Evolutionary conservation across 106 monocot species (phyloP).

Genomic region (Ottelia alismoides): DNA sequence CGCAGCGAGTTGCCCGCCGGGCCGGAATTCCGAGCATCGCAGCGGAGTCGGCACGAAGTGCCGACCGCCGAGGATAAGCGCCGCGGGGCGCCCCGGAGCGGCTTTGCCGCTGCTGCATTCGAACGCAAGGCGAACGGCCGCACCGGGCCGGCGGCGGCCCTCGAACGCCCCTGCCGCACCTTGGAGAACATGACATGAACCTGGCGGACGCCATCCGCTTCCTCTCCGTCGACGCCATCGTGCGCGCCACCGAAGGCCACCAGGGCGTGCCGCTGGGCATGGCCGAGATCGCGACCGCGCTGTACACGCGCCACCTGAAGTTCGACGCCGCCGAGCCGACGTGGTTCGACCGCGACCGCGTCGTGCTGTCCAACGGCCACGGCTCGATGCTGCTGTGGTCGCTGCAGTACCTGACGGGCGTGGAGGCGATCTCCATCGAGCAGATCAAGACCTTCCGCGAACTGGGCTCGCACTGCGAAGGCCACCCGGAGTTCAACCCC

Average conservation of each 20-base stretch:
- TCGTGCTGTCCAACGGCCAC: slow-evolving; percentile 2
- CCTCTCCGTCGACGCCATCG: slow-evolving; percentile 2
- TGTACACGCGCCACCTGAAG: background rate
- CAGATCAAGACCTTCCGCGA: slow-evolving; percentile 1
- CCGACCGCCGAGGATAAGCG: no score
- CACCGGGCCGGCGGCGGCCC: no score
- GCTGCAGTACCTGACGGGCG: background rate
- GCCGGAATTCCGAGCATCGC: no score
- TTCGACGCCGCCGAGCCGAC: background rate
- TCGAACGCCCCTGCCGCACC: no score
- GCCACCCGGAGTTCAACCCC: background rate
- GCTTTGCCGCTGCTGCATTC: no score
- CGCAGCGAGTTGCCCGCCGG: no score
- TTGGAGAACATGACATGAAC: no score
- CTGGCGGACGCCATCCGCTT: background rate
- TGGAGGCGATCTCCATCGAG: background rate
- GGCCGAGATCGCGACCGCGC: background rate
- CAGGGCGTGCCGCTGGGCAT: background rate
- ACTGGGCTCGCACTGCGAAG: background rate
- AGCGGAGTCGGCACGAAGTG: no score
- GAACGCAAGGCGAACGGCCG: no score
- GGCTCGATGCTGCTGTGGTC: slow-evolving; percentile 1
- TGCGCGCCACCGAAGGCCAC: background rate
- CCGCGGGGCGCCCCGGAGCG: no score
- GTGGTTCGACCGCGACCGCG: background rate